Percentiles rank a stretch among this genome's conserved stretches.
Conservation (phyloP, 2,329 filamentous ascomycete genomes). For the Hortaea werneckii region DNA sequence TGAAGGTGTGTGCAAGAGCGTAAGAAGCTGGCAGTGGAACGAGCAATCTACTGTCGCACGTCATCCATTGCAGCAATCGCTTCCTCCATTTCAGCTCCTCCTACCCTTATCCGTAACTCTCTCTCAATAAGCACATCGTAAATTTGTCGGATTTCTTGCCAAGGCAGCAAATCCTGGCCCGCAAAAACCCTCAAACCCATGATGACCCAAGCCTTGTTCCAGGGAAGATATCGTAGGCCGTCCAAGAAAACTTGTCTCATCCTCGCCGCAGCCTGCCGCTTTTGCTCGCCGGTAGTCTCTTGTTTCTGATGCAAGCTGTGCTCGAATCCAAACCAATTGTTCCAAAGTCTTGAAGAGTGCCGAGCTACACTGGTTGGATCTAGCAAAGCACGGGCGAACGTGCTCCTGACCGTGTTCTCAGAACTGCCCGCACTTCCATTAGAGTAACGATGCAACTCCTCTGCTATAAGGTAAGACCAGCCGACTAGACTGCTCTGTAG, state of each 20-base stretch:
- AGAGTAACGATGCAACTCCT: constrained; percentile 40
- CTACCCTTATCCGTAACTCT: constrained; percentile 41
- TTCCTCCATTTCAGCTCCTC: constrained; percentile 3
- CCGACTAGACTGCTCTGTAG: constrained; percentile 31
- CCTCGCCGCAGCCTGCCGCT: constrained; percentile 25
- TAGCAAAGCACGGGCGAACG: constrained; percentile 34
- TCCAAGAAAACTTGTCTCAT: constrained; percentile 46
- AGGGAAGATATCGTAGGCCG: constrained; percentile 49
- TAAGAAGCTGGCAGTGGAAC: too few relatives aligned
- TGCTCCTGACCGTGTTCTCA: constrained; percentile 30
- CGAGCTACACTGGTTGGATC: constrained; percentile 25
- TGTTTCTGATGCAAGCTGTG: background rate
- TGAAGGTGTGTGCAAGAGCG: too few relatives aligned
- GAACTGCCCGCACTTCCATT: constrained; percentile 18
- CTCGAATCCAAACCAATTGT: constrained; percentile 21
- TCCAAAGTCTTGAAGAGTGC: constrained; percentile 19
- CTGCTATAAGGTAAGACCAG: constrained; percentile 46
- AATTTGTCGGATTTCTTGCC: constrained; percentile 42
- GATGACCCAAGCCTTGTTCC: constrained; percentile 52
- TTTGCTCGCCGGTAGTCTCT: constrained; percentile 4
- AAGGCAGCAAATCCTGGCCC: constrained; percentile 25
- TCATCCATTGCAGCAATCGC: background rate
- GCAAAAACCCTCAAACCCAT: constrained; percentile 41
- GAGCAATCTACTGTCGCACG: background rate
- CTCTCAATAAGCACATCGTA: constrained; percentile 51